Base-by-base conservation (phyloP, 2,329 filamentous ascomycete species). In the Talaromyces verruculosus region DNA sequence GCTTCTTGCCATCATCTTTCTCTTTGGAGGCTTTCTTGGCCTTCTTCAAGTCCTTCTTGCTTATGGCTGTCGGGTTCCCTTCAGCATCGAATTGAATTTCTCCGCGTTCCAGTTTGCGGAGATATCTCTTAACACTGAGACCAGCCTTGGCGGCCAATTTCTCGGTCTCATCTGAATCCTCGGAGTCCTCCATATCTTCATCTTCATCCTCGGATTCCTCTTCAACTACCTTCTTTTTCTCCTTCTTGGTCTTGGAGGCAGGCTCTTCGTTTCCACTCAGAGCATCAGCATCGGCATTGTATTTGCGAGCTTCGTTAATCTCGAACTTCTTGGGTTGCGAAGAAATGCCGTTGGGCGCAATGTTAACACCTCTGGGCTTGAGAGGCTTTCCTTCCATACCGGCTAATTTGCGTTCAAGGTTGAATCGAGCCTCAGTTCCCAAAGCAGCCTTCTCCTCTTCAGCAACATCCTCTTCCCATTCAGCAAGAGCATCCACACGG, bases 201-300 rank as follows among this genome's bases (percentile, higher is more conserved):
- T 69, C 64, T 13, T 72, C 71, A 51, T 51, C 47, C 47, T 51
- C 47, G 28, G 47, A 51, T 67, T 78, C 66, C 51, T 82, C 74
- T 68, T 82, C 81, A 69, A 83, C 72, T 4, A 82, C 76, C 35
- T 81, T 76, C 74, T 84, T 79, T 73, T 81, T 51, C 68, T 78
- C 76, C 73, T 35, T 84, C 78, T 72, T 69, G 69, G 79, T 77
- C 73, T 81, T 80, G 15, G 78, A 71, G 69, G 81, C 77, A 15
- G 86, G 84, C 25, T 63, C 65, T 71, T 90, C 89, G 72, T 91
- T 87, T 58, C 87, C 87, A 67, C 84, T 84, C 61, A 97, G 82
- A 69, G 93, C 94, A 79, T 99, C 95, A 63, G 92, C 95, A 76
- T 98, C 93, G 59, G 88, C 85, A 79, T 98, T 98, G 85, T 99